Base-by-base conservation (phyloP, 768 basidiomycete species). In the Boletales sp. region DNA sequence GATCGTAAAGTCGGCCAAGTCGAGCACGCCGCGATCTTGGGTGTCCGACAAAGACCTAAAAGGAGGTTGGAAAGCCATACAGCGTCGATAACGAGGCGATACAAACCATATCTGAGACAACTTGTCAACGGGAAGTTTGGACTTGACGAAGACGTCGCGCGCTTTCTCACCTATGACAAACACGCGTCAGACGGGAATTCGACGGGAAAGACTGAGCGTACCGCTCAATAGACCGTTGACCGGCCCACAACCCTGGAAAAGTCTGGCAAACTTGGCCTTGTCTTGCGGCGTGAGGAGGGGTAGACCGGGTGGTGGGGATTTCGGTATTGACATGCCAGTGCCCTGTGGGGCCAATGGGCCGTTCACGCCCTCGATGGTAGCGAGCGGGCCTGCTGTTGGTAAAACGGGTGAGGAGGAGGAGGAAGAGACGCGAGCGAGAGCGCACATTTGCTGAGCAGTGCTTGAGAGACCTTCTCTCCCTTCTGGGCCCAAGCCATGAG, bases 401-500 rank as follows among this genome's bases (percentile, higher is more conserved):
- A 41, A 38, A 46, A 39, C 13, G 41, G 68, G 41, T 70, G 37
- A 70, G 54, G 13, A 5, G 14, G 13, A 14, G 46, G 17, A 28
- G 21, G 14, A 39, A 25, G 34, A 21, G 40, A 44, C 33, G 50
- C 34, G 48, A 50, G 3, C 17, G 31, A 18, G 43, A 52, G 67
- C 87, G 72, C 62, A 95, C 94, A 77, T 77, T 86, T 87, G 57
- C 70, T 73, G 49, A 87, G 70, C 46, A 89, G 70, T 41, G 83
- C 81, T 30, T 77, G 73, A 2, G 80, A 75, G 34, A 88, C 66
- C 53, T 77, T 77, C 64, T 88, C 87, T 56, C 85, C 93, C 58
- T 85, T 85, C 75, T 98, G 96, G 3, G 93, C 89, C 77, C 89
- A 90, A 5, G 89, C 93, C 54, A 99, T 92, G 44, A 98, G 76